These are phyloP conservation scores for Cystobasidiopsis lactophilus DNA, from an alignment of 768 basidiomycete species.

Conservation along the genomic window DNA sequence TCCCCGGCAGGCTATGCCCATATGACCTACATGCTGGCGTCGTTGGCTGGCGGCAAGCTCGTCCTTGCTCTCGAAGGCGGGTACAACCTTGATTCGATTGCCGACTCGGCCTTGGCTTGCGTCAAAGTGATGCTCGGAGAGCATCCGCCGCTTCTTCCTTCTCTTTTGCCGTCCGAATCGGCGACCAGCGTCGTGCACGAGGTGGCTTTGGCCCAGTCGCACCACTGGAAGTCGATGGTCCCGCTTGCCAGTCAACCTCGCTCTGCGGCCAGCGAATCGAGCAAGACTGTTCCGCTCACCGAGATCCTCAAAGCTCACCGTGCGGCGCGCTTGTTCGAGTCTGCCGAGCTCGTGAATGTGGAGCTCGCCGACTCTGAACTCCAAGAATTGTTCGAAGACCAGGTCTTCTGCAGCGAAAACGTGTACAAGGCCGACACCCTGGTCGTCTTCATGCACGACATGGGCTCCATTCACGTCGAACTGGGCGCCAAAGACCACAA, in stretches of 20 bases:
- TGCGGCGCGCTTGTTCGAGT: conserved; percentile 55
- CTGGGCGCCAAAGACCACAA: conserved; percentile 31
- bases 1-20: conserved; percentile 84
- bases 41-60: conserved; percentile 64
- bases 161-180: conserved; percentile 46
- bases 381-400: conserved; percentile 50
- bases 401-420: conserved; percentile 70
- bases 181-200: conserved; percentile 78
- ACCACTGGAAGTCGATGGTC: conserved; percentile 73
- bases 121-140: conserved; percentile 72
- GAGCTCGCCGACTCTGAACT: conserved; percentile 28
- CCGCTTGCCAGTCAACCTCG: not conserved
- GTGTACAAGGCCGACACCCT: conserved; percentile 49
- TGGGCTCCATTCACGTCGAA: conserved; percentile 79
- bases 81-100: conserved; percentile 76
- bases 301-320: conserved; percentile 54
- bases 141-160: conserved; percentile 48
- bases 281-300: conserved; percentile 13
- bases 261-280: conserved; percentile 12
- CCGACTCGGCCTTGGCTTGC: conserved; percentile 67
- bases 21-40: conserved; percentile 92
- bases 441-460: conserved; percentile 80
- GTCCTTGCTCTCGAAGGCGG: conserved; percentile 94
- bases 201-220: conserved; percentile 66
- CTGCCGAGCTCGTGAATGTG: conserved; percentile 38